Percentiles rank a stretch among this genome's conserved stretches.
Conservation (phyloP, 2,329 filamentous ascomycete species). For the Fusarium redolens region DNA sequence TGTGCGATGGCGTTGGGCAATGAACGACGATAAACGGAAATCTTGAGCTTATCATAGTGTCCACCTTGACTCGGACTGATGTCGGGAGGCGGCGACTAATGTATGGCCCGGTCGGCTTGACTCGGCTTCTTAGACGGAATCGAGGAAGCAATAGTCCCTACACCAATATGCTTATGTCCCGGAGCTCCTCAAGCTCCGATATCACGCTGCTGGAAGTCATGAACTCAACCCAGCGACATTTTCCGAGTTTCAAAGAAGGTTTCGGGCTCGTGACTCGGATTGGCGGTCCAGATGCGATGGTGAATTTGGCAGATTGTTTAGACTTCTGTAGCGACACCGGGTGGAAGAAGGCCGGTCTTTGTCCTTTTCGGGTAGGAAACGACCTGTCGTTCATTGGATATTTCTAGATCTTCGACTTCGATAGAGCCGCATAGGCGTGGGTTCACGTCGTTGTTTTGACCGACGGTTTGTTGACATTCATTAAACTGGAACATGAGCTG, state of each 20-base stretch:
- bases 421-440: neutral
- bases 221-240: too few relatives aligned
- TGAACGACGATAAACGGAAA: neutral
- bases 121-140: neutral
- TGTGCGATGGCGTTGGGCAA: constrained; percentile 6
- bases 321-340: neutral
- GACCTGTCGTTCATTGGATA: neutral
- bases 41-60: neutral
- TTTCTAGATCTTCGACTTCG: neutral
- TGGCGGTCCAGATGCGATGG: neutral
- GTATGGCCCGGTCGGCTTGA: neutral
- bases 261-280: neutral
- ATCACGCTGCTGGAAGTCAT: too few relatives aligned
- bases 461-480: neutral
- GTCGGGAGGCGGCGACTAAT: neutral
- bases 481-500: neutral
- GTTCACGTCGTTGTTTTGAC: neutral
- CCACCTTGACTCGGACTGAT: neutral
- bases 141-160: neutral
- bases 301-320: neutral
- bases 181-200: too few relatives aligned
- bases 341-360: neutral
- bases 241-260: neutral
- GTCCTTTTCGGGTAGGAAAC: neutral
- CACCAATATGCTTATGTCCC: neutral